A percentile compares a stretch with the other conserved stretches of the same genome.
Evolutionary conservation across 164 flowering plant genomes (phyloP).

Genomic region (Liriodendron chinense): DNA sequence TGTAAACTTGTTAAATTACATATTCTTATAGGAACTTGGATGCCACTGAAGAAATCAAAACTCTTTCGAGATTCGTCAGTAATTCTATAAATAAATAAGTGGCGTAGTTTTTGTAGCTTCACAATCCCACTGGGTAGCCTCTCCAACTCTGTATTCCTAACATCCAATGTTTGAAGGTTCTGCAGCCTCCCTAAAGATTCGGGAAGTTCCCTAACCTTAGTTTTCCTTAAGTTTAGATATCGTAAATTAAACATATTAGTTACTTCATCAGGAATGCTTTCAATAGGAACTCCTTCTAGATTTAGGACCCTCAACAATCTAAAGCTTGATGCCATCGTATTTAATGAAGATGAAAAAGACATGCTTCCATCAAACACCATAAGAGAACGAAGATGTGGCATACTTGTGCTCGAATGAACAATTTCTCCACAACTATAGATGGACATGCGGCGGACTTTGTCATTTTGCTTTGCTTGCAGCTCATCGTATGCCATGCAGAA

Average conservation of each 20-base stretch:
- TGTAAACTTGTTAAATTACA: conserved; percentile 25
- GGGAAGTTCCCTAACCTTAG: background rate
- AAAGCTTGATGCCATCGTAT: background rate
- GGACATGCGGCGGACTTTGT: background rate
- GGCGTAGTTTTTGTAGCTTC: background rate
- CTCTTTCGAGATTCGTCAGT: background rate
- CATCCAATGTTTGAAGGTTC: background rate
- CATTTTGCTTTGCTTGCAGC: background rate
- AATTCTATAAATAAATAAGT: background rate
- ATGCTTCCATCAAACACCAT: background rate
- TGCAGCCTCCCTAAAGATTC: background rate
- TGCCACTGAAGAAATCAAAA: conserved; percentile 2
- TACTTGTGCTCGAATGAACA: background rate
- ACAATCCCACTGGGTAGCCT: background rate
- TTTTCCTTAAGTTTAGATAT: background rate
- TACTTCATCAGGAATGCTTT: background rate
- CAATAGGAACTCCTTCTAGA: background rate
- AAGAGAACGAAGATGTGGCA: background rate
- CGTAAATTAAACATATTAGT: background rate
- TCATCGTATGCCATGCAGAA: background rate
- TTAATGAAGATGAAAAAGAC: background rate
- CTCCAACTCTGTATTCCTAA: background rate
- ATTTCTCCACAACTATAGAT: background rate
- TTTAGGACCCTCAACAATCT: background rate
- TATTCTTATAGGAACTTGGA: conserved; percentile 29